These are phyloP conservation scores for Phalaenopsis equestris DNA, from an alignment of 106 monocot genomes.

Conservation along the genomic window DNA sequence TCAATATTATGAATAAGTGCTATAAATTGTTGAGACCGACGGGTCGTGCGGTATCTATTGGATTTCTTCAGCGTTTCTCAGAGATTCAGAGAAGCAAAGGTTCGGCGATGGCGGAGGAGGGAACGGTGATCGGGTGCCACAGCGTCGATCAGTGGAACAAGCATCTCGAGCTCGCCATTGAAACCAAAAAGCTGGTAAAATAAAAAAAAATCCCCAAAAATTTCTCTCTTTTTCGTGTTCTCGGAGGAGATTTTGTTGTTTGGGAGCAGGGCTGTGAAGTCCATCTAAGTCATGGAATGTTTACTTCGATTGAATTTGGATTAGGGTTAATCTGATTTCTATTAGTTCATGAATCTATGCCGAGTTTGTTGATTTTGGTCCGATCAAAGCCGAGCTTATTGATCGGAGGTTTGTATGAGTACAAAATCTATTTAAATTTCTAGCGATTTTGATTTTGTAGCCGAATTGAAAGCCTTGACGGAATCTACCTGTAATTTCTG, in stretches of 20 bases:
- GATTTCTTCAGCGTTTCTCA: neutral
- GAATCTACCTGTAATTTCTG: neutral
- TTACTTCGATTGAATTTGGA: no score
- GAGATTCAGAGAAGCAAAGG: neutral
- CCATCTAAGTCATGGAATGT: no score
- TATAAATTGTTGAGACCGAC: no score
- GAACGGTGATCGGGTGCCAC: slow-evolving; percentile 24
- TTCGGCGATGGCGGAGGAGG: slow-evolving; percentile 17
- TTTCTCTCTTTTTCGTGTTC: neutral
- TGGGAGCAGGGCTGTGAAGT: neutral
- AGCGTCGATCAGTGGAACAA: slow-evolving; percentile 13
- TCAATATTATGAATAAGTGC: no score
- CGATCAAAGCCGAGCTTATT: no score
- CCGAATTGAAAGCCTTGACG: neutral
- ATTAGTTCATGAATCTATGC: neutral
- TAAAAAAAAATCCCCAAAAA: no score
- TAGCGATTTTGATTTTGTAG: no score
- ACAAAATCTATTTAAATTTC: no score
- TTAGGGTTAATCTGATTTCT: neutral
- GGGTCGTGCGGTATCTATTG: no score
- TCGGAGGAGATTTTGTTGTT: neutral
- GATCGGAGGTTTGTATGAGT: no score
- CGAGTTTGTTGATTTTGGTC: no score
- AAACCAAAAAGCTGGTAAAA: slow-evolving; percentile 17
- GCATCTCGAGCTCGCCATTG: slow-evolving; percentile 16